Evolutionary conservation across 1,284 basidiomycete species (phyloP), one percentile per base, ranked within the genome.

Genomic region (Dichomitus squalens): DNA sequence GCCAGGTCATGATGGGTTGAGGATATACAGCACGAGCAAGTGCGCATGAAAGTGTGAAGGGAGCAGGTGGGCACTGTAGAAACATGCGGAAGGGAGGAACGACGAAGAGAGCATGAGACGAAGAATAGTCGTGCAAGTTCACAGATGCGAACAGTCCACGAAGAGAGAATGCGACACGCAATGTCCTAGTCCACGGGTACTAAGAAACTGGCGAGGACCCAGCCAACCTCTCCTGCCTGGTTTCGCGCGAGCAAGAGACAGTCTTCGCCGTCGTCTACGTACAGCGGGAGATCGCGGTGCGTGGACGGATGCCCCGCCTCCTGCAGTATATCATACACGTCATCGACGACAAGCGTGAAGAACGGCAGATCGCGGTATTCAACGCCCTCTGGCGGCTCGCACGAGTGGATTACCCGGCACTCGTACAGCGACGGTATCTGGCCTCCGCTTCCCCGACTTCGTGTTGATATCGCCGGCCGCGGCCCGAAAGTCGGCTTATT

Each of bases 201-300:
- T 67, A 92, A 72, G 71, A 91, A 92, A 70, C 90, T 92, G 31
- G 90, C 90, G 58, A 92, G 70, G 0, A 85, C 85, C 88, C 90
- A 92, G 0, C 90, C 90, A n/a, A 90, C 77, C 7, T 80, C 75
- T 7, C 83, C 80, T 6, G 65, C 53, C 36, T 70, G 71, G 68
- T 85, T 81, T 49, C 87, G 70, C 52, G 77, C 79, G 33, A 92
- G 78, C 52, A 92, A 73, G 61, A 93, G 72, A 72, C 88, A 91
- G 64, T 92, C 90, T 63, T 90, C 90, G 8, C 90, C 88, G 50
- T 91, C 88, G 64, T 91, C 89, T 31, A 92, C 85, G 66, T 85
- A 84, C 55, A 92, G 68, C 5, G 90, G 90, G 40, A 92, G 72
- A 61, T 87, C 83, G 2, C 79, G 77, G 65, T 90, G 88, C 27